Evolutionary conservation across 352 stramenopile species (phyloP).

Genomic region (Blastocystis sp.): DNA sequence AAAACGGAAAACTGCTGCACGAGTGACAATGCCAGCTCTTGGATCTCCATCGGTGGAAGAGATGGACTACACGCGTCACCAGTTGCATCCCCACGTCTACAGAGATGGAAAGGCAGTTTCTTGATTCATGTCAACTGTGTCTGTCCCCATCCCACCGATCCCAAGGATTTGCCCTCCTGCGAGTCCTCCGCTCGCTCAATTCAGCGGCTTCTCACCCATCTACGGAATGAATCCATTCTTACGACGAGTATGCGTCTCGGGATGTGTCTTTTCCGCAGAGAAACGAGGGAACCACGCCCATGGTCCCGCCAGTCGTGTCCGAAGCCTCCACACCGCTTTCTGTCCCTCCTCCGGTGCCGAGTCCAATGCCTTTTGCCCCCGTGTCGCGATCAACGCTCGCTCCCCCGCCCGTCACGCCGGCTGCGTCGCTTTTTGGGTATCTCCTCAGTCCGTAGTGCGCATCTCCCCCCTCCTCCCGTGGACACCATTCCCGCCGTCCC

Average conservation of each 20-base stretch:
- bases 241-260: not conserved
- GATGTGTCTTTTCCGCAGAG: not conserved
- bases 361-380: not conserved
- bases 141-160: too few relatives aligned
- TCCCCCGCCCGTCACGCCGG: not conserved
- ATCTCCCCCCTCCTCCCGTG: not conserved
- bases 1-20: not conserved
- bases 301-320: too few relatives aligned
- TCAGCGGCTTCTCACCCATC: too few relatives aligned
- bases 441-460: not conserved
- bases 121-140: not conserved
- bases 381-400: not conserved
- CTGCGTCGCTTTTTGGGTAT: not conserved
- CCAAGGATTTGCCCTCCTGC: too few relatives aligned
- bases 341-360: not conserved
- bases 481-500: not conserved
- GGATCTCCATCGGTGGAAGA: not conserved
- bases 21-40: not conserved
- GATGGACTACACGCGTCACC: not conserved
- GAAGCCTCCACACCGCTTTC: too few relatives aligned
- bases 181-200: too few relatives aligned
- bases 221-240: conserved; percentile 43
- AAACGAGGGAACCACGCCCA: too few relatives aligned
- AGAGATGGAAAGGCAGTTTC: not conserved
- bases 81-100: not conserved